Evolutionary conservation across 768 basidiomycete genomes (phyloP).

Genomic region (Aureoboletus auriporus): DNA sequence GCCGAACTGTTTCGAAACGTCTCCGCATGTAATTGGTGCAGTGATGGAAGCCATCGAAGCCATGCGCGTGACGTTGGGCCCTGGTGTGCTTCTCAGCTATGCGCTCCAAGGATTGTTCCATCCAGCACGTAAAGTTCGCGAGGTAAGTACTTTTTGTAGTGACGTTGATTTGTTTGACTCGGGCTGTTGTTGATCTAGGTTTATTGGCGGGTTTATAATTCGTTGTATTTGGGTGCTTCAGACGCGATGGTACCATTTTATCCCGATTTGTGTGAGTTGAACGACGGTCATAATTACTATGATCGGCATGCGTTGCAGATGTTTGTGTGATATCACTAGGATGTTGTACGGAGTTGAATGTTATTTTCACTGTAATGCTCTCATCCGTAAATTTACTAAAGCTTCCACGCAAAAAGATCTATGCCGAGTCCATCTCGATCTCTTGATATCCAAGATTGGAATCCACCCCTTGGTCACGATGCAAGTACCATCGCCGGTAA

Average conservation of each 20-base stretch:
- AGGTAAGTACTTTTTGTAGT: slow-evolving; percentile 48
- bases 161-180: not conserved
- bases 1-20: slow-evolving; percentile 99
- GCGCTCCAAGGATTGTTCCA: slow-evolving; percentile 95
- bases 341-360: not conserved
- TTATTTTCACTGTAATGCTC: not conserved
- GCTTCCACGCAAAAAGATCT: too few relatives aligned
- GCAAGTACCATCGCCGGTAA: too few relatives aligned
- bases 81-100: slow-evolving; percentile 89
- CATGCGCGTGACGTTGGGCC: slow-evolving; percentile 94
- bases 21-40: slow-evolving; percentile 95
- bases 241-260: slow-evolving; percentile 96
- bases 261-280: slow-evolving; percentile 85
- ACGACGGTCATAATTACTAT: slow-evolving; percentile 87
- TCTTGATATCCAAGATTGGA: too few relatives aligned
- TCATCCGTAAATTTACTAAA: too few relatives aligned
- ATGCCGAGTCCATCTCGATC: too few relatives aligned
- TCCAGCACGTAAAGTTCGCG: slow-evolving; percentile 93
- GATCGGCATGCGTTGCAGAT: slow-evolving; percentile 81
- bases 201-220: slow-evolving; percentile 96
- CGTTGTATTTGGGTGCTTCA: slow-evolving; percentile 84
- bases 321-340: slow-evolving; percentile 54
- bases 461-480: too few relatives aligned
- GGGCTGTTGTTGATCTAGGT: slow-evolving; percentile 32
- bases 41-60: slow-evolving; percentile 98